Evolutionary conservation across 306 rosid species (phyloP).

Genomic region (Canavalia gladiata): DNA sequence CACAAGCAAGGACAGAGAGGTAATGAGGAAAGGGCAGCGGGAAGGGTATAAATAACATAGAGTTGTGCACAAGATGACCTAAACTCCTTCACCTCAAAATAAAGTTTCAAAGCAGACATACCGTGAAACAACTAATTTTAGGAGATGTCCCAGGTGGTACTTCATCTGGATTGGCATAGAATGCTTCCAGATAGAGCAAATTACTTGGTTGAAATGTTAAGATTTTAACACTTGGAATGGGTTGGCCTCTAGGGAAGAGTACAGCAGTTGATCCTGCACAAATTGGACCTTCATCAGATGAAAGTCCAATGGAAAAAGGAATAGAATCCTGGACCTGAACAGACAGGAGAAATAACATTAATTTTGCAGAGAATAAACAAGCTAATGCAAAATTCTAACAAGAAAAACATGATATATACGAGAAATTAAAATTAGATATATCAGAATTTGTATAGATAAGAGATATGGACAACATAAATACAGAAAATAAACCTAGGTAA

Average conservation of each 20-base stretch:
- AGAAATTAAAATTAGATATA: slow-evolving; percentile 27
- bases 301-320: slow-evolving; percentile 85
- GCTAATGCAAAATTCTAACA: slow-evolving; percentile 1
- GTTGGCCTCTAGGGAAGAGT: slow-evolving; percentile 82
- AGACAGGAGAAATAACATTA: slow-evolving; percentile 29
- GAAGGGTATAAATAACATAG: background rate
- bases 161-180: slow-evolving; percentile 72
- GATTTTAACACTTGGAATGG: slow-evolving; percentile 79
- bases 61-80: background rate
- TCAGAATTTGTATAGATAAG: slow-evolving; percentile 14
- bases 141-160: slow-evolving; percentile 68
- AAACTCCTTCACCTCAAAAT: slow-evolving; percentile 21
- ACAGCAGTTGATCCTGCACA: slow-evolving; percentile 58
- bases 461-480: background rate
- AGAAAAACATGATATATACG: slow-evolving; percentile 16
- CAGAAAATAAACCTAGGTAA: slow-evolving; percentile 30
- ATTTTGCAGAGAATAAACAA: slow-evolving; percentile 35
- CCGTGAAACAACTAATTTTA: slow-evolving; percentile 78
- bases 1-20: slow-evolving; percentile 5
- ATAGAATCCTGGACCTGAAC: slow-evolving; percentile 78
- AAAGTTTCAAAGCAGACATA: slow-evolving; percentile 51
- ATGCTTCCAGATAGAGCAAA: slow-evolving; percentile 75
- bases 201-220: slow-evolving; percentile 62
- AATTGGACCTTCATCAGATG: slow-evolving; percentile 69
- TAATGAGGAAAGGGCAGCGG: background rate